These are phyloP conservation scores for Wallacemonas sp. DNA, from an alignment of 208 protist genomes.

Conservation along the genomic window DNA sequence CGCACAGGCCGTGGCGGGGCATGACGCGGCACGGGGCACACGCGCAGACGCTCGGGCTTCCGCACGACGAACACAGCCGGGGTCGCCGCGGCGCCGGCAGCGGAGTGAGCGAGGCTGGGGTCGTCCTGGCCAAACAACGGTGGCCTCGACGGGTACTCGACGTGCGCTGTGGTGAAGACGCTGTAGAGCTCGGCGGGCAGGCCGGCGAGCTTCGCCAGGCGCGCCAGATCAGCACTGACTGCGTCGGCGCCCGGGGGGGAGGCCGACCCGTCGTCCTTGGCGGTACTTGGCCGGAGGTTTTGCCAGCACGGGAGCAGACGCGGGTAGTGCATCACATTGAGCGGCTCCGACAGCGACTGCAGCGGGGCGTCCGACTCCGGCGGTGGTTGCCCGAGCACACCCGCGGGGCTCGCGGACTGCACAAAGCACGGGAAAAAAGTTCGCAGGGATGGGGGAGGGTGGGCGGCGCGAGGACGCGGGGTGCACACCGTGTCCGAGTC, in stretches of 20 bases:
- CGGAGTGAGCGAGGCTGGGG: background rate
- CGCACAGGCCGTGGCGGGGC: constrained; percentile 55
- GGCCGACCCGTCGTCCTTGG: background rate
- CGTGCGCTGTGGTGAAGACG: constrained; percentile 2
- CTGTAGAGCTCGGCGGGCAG: constrained; percentile 15
- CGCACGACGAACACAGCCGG: constrained; percentile 18
- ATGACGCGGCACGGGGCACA: constrained; percentile 45
- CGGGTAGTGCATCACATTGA: constrained; percentile 82
- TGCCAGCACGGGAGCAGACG: constrained; percentile 32
- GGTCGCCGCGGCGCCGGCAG: background rate
- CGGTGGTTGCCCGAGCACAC: background rate
- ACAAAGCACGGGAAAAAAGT: constrained; percentile 70
- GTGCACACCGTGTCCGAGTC: constrained; percentile 61
- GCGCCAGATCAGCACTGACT: constrained; percentile 1
- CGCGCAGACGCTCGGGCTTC: constrained; percentile 35
- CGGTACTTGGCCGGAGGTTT: background rate
- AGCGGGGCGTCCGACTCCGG: background rate
- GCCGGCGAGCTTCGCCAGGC: constrained; percentile 3
- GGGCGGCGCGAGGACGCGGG: constrained; percentile 22
- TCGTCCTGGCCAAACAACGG: background rate
- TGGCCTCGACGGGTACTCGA: background rate
- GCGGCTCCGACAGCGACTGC: constrained; percentile 41
- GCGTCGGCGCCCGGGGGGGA: background rate
- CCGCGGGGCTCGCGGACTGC: constrained; percentile 17
- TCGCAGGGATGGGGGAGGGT: constrained; percentile 42